Percentiles rank a stretch among this genome's conserved stretches.
Evolutionary conservation across 2,329 filamentous ascomycete genomes (phyloP).

Genomic region (Neopestalotiopsis sp.): DNA sequence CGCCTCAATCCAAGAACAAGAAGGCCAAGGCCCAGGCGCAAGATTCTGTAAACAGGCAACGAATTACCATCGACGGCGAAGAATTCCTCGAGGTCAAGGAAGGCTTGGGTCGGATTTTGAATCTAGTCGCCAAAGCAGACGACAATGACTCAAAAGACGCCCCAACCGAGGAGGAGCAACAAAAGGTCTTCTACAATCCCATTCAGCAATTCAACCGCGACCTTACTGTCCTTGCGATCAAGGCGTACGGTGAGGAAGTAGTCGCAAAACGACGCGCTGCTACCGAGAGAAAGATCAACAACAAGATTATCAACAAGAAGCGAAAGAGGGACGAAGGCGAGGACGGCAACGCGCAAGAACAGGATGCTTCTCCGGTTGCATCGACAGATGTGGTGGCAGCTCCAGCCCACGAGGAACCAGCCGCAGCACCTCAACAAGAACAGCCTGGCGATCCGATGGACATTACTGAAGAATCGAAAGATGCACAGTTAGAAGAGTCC

Average conservation of each 20-base stretch:
- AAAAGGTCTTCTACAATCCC: constrained; percentile 96
- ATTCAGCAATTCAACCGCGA: constrained; percentile 99
- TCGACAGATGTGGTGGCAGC: background rate
- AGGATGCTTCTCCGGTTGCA: constrained; percentile 19
- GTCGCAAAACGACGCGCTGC: constrained; percentile 50
- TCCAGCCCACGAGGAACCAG: background rate
- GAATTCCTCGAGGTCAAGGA: constrained; percentile 58
- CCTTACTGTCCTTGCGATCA: constrained; percentile 89
- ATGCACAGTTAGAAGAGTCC: constrained; percentile 4
- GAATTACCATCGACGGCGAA: constrained; percentile 48
- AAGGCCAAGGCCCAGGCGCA: constrained; percentile 25
- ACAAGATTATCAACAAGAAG: constrained; percentile 48
- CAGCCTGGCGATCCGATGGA: constrained; percentile 19
- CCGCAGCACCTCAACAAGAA: background rate
- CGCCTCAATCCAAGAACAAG: constrained; percentile 26
- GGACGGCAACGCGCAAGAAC: constrained; percentile 28
- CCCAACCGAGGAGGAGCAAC: constrained; percentile 61
- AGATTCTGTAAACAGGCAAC: constrained; percentile 36
- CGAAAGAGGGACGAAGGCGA: constrained; percentile 30
- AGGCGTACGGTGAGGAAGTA: constrained; percentile 78
- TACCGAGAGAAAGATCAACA: constrained; percentile 41
- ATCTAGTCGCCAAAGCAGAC: constrained; percentile 46
- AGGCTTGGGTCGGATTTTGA: constrained; percentile 61
- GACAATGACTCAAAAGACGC: constrained; percentile 33
- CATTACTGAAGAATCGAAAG: constrained; percentile 15